Conservation (phyloP, 2,329 filamentous ascomycete species). For the Colletotrichum brevisporum region DNA sequence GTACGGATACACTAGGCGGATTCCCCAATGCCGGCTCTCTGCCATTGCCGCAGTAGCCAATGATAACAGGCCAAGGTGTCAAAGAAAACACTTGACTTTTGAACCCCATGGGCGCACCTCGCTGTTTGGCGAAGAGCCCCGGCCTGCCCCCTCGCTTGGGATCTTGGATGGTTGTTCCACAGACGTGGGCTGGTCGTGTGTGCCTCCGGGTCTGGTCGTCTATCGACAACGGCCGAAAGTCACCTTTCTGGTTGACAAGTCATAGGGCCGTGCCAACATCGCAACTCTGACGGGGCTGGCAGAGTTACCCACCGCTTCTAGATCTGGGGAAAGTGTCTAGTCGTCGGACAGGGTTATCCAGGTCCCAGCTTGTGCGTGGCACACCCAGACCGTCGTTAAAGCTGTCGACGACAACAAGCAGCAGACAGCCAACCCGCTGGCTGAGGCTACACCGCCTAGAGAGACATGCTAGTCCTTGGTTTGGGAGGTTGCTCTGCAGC, state of each 20-base stretch:
- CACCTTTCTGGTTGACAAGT: neutral
- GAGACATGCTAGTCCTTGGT: conserved; percentile 38
- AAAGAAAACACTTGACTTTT: conserved; percentile 27
- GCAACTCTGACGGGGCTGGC: neutral
- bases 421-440: conserved; percentile 12
- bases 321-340: conserved; percentile 30
- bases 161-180: conserved; percentile 36
- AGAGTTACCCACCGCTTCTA: conserved; percentile 10
- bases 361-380: conserved; percentile 37
- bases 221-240: neutral
- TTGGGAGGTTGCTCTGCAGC: conserved; percentile 18
- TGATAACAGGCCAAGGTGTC: conserved; percentile 1
- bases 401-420: conserved; percentile 16
- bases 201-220: neutral
- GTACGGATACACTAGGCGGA: too few relatives aligned
- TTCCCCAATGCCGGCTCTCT: neutral
- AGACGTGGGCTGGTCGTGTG: conserved; percentile 17
- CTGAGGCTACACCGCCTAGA: conserved; percentile 32
- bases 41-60: neutral
- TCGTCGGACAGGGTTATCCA: conserved; percentile 30
- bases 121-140: conserved; percentile 25
- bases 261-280: neutral
- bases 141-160: conserved; percentile 27
- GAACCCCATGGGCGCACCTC: conserved; percentile 30
- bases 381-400: conserved; percentile 31